These are phyloP conservation scores for Alternaria brassicae DNA, from an alignment of 2,329 filamentous ascomycete species.

Conservation along the genomic window DNA sequence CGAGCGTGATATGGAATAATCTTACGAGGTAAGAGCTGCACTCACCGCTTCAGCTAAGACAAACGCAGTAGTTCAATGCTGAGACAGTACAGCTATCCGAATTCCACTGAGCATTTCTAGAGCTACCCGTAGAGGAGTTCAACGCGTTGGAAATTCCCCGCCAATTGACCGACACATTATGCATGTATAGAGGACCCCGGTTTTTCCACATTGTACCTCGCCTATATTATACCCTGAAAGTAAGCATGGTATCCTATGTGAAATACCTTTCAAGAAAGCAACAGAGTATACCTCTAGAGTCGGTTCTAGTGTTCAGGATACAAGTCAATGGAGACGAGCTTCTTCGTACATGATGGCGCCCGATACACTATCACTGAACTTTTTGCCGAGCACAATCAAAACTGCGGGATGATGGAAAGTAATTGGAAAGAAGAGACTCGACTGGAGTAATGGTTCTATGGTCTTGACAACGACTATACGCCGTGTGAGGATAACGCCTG, in stretches of 20 bases:
- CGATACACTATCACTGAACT: neutral
- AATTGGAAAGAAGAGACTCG: neutral
- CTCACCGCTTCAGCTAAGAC: conserved; percentile 7
- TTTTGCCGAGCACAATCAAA: neutral
- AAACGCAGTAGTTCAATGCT: neutral
- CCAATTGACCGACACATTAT: neutral
- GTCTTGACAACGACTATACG: conserved; percentile 1
- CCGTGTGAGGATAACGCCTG: neutral
- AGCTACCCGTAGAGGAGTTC: neutral
- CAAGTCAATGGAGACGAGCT: too few relatives aligned
- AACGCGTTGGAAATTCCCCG: neutral
- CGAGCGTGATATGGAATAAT: neutral
- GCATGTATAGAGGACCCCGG: neutral
- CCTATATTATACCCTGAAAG: too few relatives aligned
- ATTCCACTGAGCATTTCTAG: neutral
- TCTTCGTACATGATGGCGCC: neutral
- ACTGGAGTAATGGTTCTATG: conserved; percentile 6
- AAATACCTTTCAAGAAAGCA: too few relatives aligned
- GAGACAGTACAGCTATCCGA: too few relatives aligned
- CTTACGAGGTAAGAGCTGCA: neutral
- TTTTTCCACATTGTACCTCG: too few relatives aligned
- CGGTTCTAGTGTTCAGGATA: too few relatives aligned
- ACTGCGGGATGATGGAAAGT: neutral
- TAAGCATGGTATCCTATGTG: too few relatives aligned
- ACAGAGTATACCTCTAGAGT: too few relatives aligned